These are phyloP conservation scores for Elsinoe arachidis DNA, from an alignment of 2,329 filamentous ascomycete species.

Conservation along the genomic window DNA sequence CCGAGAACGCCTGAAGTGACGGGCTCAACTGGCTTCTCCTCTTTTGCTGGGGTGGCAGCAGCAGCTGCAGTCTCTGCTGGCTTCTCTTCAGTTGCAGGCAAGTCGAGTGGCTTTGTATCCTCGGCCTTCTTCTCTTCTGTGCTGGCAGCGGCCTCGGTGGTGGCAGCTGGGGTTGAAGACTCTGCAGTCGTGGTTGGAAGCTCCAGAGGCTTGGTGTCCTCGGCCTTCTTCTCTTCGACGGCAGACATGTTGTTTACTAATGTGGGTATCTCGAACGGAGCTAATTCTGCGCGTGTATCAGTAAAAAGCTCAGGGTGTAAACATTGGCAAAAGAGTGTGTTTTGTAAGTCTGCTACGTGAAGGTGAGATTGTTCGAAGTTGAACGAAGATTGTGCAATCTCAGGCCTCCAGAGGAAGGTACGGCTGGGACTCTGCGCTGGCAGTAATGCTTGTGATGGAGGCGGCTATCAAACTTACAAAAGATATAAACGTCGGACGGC, in stretches of 20 bases:
- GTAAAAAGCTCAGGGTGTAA: conserved; percentile 9
- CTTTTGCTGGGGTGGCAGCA: conserved; percentile 36
- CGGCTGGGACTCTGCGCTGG: neutral
- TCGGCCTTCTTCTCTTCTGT: conserved; percentile 26
- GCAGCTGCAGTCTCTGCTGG: conserved; percentile 29
- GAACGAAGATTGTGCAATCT: neutral
- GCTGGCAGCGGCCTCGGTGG: conserved; percentile 29
- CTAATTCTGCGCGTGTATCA: conserved; percentile 9
- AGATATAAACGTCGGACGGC: too few relatives aligned
- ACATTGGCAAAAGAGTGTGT: neutral
- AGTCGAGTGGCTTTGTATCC: conserved; percentile 26
- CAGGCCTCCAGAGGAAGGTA: neutral
- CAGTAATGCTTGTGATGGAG: neutral
- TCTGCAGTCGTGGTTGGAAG: conserved; percentile 30
- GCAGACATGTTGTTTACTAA: conserved; percentile 14
- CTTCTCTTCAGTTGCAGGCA: conserved; percentile 20
- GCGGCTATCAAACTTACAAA: neutral
- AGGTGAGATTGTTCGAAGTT: neutral
- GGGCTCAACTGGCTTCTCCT: conserved; percentile 50
- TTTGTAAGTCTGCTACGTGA: neutral
- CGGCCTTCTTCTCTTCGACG: conserved; percentile 16
- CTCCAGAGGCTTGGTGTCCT: conserved; percentile 22
- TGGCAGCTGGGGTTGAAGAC: conserved; percentile 29
- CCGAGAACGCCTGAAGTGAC: conserved; percentile 76
- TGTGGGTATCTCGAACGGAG: conserved; percentile 10